Percentiles rank a stretch among this genome's conserved stretches.
phyloP scores from a whole-genome alignment of 768 basidiomycete genomes.

The Leccinum variicolor region DNA sequence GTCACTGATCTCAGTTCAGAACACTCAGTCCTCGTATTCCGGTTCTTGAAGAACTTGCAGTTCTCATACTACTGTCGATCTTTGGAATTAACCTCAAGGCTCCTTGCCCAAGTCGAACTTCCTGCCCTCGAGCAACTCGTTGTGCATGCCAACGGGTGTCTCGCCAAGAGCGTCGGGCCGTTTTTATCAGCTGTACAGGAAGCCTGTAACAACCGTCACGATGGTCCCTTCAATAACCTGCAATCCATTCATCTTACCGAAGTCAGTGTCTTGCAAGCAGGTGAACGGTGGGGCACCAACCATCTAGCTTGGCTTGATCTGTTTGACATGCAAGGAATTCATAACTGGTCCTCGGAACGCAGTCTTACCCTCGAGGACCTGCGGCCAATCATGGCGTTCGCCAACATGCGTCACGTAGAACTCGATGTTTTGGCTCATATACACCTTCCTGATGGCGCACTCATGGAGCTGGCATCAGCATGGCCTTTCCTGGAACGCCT shows the following conservation, averaged over 20 bases:
- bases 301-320: background rate
- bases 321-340: background rate
- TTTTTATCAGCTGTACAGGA: background rate
- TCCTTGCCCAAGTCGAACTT: background rate
- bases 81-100: background rate
- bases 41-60: background rate
- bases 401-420: background rate
- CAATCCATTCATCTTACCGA: background rate
- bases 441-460: no score
- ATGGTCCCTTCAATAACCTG: background rate
- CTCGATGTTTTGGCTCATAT: no score
- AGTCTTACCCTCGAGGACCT: background rate
- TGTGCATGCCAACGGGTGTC: background rate
- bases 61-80: background rate
- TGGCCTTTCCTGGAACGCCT: no score
- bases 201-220: background rate
- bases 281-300: background rate
- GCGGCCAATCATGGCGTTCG: background rate
- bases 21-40: background rate
- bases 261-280: background rate
- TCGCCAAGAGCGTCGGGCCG: background rate
- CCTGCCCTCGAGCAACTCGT: background rate
- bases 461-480: no score
- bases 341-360: background rate
- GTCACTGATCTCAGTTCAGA: background rate